phyloP scores from a whole-genome alignment of 768 basidiomycete species.

The Cystobasidium tubakii region DNA sequence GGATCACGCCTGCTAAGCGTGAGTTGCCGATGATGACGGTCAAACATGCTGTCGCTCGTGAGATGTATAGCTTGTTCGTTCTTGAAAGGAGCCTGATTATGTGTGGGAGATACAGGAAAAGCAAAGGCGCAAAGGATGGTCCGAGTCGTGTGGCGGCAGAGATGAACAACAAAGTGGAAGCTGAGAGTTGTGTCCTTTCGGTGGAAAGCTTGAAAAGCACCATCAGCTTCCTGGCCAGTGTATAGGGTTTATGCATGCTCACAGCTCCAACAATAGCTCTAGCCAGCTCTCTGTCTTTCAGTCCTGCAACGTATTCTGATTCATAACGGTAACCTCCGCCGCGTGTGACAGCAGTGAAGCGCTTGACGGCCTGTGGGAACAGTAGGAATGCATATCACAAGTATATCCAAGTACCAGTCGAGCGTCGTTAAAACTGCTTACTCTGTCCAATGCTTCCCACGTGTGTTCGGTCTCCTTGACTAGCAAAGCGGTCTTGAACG shows the following conservation, averaged over 20 bases:
- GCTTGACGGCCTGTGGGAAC: slow-evolving; percentile 45
- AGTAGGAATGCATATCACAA: not conserved
- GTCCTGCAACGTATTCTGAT: slow-evolving; percentile 38
- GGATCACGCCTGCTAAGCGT: slow-evolving; percentile 47
- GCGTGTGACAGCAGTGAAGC: slow-evolving; percentile 49
- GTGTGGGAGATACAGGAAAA: slow-evolving; percentile 50
- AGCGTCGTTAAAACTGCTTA: not conserved
- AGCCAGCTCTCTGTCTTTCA: slow-evolving; percentile 40
- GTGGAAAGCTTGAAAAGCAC: slow-evolving; percentile 37
- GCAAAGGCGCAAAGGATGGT: slow-evolving; percentile 48
- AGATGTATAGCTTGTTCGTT: slow-evolving; percentile 52
- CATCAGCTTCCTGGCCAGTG: not conserved
- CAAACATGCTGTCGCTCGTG: slow-evolving; percentile 49
- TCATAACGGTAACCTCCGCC: slow-evolving; percentile 46
- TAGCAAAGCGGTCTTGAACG: slow-evolving; percentile 45
- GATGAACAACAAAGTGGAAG: slow-evolving; percentile 48
- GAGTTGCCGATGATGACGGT: slow-evolving; percentile 50
- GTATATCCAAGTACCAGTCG: not conserved
- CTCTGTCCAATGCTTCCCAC: slow-evolving; percentile 52
- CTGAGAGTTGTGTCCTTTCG: slow-evolving; percentile 44
- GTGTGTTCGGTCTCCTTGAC: slow-evolving; percentile 51
- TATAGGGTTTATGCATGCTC: not conserved
- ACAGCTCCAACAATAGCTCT: slow-evolving; percentile 40
- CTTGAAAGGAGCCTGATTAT: slow-evolving; percentile 50
- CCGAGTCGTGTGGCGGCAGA: slow-evolving; percentile 50